phyloP scores from a whole-genome alignment of 352 stramenopile genomes.

The Pythium rhizo-oryzae region DNA sequence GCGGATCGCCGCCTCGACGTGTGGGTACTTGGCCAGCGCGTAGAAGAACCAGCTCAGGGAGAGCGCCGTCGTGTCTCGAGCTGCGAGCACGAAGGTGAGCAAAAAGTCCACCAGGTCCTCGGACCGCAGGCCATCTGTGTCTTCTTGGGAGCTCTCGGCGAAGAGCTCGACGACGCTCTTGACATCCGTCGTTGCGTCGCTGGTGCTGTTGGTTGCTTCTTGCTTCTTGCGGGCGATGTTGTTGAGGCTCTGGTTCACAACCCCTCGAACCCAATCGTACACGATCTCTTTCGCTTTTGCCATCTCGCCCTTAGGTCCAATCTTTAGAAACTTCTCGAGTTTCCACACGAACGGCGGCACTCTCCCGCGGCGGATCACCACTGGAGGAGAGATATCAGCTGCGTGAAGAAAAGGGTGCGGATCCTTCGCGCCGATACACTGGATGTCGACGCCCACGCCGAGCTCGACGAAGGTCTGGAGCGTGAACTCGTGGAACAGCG shows the following conservation, averaged over 20 bases:
- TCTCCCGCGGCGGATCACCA: conserved; percentile 42
- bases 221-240: not conserved
- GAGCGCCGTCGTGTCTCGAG: conserved; percentile 71
- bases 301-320: no score
- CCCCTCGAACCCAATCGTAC: conserved; percentile 43
- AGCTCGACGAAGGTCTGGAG: conserved; percentile 61
- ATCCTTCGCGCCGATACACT: conserved; percentile 44
- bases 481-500: conserved; percentile 49
- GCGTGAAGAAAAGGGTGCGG: no score
- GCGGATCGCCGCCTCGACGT: conserved; percentile 45
- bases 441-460: conserved; percentile 47
- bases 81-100: conserved; percentile 67
- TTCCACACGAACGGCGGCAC: conserved; percentile 59
- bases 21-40: conserved; percentile 62
- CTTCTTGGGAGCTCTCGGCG: conserved; percentile 21
- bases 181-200: not conserved
- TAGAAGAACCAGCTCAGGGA: conserved; percentile 79
- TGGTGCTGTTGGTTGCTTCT: no score
- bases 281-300: no score
- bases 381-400: no score
- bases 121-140: conserved; percentile 31
- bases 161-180: conserved; percentile 29
- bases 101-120: conserved; percentile 73
- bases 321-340: conserved; percentile 44
- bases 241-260: conserved; percentile 38